A percentile compares a stretch with the other conserved stretches of the same genome.
phyloP scores from a whole-genome alignment of 306 rosid genomes.

The Mimosa pudica region DNA sequence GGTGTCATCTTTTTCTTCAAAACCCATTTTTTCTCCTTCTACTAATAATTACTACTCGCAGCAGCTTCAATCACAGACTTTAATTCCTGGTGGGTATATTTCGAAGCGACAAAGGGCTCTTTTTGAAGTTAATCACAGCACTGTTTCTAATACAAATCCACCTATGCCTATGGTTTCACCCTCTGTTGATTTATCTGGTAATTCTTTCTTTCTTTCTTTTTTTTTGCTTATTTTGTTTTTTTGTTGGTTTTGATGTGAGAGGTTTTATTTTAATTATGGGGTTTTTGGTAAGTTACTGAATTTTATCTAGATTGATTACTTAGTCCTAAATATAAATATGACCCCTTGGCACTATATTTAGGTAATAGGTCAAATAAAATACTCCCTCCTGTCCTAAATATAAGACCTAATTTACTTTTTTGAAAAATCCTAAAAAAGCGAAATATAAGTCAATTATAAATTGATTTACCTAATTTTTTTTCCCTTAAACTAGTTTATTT shows the following conservation, averaged over 20 bases:
- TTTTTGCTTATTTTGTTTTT: background rate
- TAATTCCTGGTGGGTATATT: constrained; percentile 66
- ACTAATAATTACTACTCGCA: background rate
- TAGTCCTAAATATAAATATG: too few relatives aligned
- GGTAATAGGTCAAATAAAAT: too few relatives aligned
- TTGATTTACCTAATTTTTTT: too few relatives aligned
- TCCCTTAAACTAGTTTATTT: too few relatives aligned
- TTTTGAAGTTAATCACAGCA: constrained; percentile 26
- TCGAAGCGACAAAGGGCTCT: constrained; percentile 83
- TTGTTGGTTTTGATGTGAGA: background rate
- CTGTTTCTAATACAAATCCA: constrained; percentile 34
- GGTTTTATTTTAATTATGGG: background rate
- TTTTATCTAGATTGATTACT: background rate
- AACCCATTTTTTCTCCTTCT: constrained; percentile 34
- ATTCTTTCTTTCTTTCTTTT: background rate
- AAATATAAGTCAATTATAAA: too few relatives aligned
- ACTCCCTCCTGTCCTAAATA: too few relatives aligned
- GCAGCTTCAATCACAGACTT: constrained; percentile 31
- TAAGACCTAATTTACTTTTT: too few relatives aligned
- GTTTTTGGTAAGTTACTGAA: background rate
- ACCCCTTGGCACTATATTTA: too few relatives aligned
- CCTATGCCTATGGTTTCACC: constrained; percentile 23
- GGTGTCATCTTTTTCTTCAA: constrained; percentile 14
- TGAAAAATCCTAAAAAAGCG: too few relatives aligned
- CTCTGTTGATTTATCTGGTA: constrained; percentile 52